These are phyloP conservation scores for Globisporangium cylindrosporum DNA, from an alignment of 352 stramenopile species.

Conservation along the genomic window DNA sequence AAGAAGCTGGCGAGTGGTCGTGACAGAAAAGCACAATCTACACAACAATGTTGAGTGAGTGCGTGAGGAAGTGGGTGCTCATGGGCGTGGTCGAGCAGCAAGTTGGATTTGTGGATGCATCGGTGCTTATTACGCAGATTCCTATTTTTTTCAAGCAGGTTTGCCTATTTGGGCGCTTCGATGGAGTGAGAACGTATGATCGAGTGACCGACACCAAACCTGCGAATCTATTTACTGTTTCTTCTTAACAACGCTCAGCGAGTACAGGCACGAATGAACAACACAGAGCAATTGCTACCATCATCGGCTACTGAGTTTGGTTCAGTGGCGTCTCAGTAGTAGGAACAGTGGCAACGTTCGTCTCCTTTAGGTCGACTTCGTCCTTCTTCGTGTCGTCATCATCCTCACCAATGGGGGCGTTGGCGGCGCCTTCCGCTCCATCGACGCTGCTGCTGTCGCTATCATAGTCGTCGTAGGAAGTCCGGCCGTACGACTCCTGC, in stretches of 20 bases:
- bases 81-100: neutral
- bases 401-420: constrained; percentile 40
- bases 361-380: constrained; percentile 14
- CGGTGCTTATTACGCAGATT: neutral
- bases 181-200: neutral
- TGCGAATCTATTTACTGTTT: constrained; percentile 8
- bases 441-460: constrained; percentile 36
- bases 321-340: neutral
- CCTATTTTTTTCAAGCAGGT: neutral
- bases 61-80: neutral
- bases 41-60: neutral
- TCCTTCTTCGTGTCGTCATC: constrained; percentile 16
- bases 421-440: neutral
- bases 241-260: neutral
- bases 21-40: neutral
- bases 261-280: neutral
- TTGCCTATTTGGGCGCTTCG: neutral
- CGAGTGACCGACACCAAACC: neutral
- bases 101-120: neutral
- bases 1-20: neutral
- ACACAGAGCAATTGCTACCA: neutral
- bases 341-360: neutral
- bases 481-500: constrained; percentile 63
- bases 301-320: neutral
- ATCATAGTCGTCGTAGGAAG: constrained; percentile 43